Evolutionary conservation across 148 eudicot species (phyloP), one percentile per base, ranked within the genome.

Genomic region (Vaccinium macrocarpon): DNA sequence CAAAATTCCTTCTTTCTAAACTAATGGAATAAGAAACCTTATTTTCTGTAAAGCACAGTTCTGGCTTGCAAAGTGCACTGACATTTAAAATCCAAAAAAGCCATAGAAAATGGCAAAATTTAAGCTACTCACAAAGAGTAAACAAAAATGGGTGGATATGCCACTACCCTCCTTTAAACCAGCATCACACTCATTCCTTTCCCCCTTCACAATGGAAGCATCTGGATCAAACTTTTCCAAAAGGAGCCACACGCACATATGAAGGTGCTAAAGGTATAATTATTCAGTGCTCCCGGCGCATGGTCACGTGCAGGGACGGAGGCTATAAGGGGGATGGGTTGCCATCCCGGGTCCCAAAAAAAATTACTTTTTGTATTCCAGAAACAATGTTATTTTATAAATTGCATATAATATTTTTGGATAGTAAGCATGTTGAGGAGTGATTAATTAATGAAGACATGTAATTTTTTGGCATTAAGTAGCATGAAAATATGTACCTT

Each of bases 111-210:
- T 49, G 56, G 56, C 25, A 0, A 76, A 11, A 11, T 49, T 23
- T n/a, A 13, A n/a, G 53, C 35, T 12, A 23, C 53, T 50, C 23
- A n/a, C 3, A 42, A 5, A 23, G 18, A 23, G 3, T n/a, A 50
- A 50, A 49, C 18, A n/a, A 42, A 42, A 74, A 46, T 8, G 50
- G 51, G 72, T 59, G 72, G 71, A 25, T 42, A 42, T 18, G 83
- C 15, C 38, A 38, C 53, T 68, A 35, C 68, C 68, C 81, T 77
- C 62, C 82, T 79, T 66, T 75, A 64, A 64, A 66, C 84, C 32
- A 62, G 27, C 21, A 14, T n/a, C 76, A 77, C 76, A 16, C 74
- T 16, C 61, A 29, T 23, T 8, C 8, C 18, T 35, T 35, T 52
- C 16, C 68, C 16, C 38, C 50, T 42, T 14, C 15, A 42, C 11